Conservation (phyloP, 139 green algal species). For the Coelastrella sp. region DNA sequence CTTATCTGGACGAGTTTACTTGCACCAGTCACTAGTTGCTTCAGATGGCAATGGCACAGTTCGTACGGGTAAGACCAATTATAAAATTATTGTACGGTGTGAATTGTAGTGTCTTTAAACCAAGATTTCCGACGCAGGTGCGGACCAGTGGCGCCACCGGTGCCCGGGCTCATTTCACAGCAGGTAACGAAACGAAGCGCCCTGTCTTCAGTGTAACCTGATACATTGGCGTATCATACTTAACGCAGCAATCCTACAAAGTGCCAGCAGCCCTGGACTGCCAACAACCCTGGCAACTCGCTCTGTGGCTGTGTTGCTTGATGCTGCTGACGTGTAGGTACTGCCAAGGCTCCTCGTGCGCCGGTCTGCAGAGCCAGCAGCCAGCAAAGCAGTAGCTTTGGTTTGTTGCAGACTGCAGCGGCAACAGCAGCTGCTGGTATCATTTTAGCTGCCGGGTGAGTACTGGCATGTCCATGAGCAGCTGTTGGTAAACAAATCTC, state of each 20-base stretch:
- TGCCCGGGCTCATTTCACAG: not conserved
- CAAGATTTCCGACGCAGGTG: not conserved
- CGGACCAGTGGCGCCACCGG: not conserved
- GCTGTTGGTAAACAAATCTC: too few species aligned
- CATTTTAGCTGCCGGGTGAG: conserved; percentile 8
- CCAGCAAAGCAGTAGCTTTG: not conserved
- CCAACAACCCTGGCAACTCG: too few species aligned
- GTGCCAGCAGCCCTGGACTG: too few species aligned
- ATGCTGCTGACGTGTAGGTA: not conserved
- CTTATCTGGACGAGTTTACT: not conserved
- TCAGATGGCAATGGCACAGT: not conserved
- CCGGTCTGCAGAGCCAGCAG: conserved; percentile 25
- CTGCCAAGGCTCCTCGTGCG: not conserved
- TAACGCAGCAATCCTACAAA: too few species aligned
- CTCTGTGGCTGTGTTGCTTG: too few species aligned
- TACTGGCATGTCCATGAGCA: too few species aligned
- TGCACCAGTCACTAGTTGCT: not conserved
- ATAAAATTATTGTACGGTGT: too few species aligned
- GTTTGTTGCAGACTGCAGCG: conserved; percentile 9
- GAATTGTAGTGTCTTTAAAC: not conserved
- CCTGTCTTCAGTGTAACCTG: too few species aligned
- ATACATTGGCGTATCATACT: too few species aligned
- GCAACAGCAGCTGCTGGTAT: conserved; percentile 18
- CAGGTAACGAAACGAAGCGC: not conserved
- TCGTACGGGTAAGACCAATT: not conserved